Base-by-base conservation (phyloP, 345 rosid species). In the Isatis tinctoria region DNA sequence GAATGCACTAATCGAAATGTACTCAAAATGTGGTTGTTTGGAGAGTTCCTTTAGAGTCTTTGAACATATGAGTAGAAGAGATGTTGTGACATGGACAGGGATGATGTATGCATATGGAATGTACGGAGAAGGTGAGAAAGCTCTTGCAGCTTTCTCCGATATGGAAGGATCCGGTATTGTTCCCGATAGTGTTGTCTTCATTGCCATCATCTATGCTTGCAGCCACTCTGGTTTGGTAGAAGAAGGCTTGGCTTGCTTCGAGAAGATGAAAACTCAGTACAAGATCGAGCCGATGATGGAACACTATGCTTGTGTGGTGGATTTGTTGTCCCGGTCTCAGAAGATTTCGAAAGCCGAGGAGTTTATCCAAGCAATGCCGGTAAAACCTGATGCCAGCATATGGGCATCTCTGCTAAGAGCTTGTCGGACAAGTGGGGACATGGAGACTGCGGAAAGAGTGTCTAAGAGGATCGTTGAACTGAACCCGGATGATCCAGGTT, bases 151-250 rank as follows among this genome's bases (percentile, higher is more conserved):
- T 67, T 90, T 84, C 54, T 64, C 43, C 0, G 72, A 72, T 48
- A 87, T 90, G 96, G 83, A 83, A 76, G 72, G 68, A 59, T 72
- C 75, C 6, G 90, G 87, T 69, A 44, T 84, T 32, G 44, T 72
- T 74, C 92, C 86, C 1, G 92, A 89, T 83, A 76, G 37, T 56
- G 82, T 86, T 39, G 82, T 81, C 48, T 86, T 86, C 74, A 79
- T 90, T 61, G 80, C 90, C 4, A 49, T 86, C 78, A 78, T 87
- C 51, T 83, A 78, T 75, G 90, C 96, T 64, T 87, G 96, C 73
- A 87, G 96, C 78, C 88, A 86, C 69, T 87, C 92, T n/a, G 90
- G 96, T 74, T 71, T 90, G 68, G 90, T 86, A 8, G 89, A 90
- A 67, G 87, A 86, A 69, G 96, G 92, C 16, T 67, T 85, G 47